These are phyloP conservation scores for Eucalyptus cloeziana DNA, from an alignment of 345 rosid species.

Conservation along the genomic window DNA sequence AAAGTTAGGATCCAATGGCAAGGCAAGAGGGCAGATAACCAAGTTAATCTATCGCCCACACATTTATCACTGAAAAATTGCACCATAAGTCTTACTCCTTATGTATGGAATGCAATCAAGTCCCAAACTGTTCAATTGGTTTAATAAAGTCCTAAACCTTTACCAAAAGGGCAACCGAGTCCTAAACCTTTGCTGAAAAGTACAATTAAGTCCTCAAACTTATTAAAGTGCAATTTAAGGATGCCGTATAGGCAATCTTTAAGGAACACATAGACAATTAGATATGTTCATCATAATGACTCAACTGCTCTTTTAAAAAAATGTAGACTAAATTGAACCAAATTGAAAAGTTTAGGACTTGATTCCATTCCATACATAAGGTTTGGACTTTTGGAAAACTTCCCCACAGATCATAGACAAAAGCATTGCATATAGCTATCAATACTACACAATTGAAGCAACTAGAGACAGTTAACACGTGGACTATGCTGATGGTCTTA, in stretches of 20 bases:
- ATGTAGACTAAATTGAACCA: neutral
- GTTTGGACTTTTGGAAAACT: neutral
- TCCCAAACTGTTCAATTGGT: neutral
- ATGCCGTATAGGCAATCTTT: neutral
- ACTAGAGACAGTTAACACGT: neutral
- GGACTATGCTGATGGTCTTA: neutral
- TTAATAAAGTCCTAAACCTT: neutral
- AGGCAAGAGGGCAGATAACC: neutral
- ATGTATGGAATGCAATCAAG: neutral
- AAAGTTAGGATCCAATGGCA: neutral
- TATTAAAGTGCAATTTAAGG: neutral
- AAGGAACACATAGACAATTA: neutral
- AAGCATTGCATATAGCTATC: neutral
- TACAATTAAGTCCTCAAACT: neutral
- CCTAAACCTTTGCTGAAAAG: neutral
- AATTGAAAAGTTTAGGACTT: neutral
- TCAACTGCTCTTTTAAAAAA: neutral
- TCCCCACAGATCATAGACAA: neutral
- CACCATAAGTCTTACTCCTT: neutral
- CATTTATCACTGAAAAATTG: neutral
- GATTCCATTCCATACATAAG: neutral
- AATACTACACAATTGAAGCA: neutral
- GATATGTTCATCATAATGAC: neutral
- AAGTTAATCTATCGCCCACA: neutral
- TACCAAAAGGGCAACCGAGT: neutral